phyloP scores from a whole-genome alignment of 1,139 yeast genomes.

The Scheffersomyces stambukii region DNA sequence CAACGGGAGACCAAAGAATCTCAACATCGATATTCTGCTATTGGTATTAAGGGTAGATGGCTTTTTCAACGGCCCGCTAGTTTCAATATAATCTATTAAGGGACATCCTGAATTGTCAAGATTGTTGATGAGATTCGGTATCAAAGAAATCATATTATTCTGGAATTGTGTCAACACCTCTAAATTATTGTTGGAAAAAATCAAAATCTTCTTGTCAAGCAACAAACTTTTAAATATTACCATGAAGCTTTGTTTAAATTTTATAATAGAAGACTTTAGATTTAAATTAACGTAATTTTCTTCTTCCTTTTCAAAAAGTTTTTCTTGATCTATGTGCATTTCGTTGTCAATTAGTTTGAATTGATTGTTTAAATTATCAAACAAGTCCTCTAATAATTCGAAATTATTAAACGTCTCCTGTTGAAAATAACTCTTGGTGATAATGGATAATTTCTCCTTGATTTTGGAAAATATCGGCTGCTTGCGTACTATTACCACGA shows the following conservation, averaged over 20 bases:
- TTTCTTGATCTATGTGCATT: conserved; percentile 11
- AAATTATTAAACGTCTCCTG: conserved; percentile 76
- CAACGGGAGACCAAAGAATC: conserved; percentile 84
- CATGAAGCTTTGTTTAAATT: conserved; percentile 59
- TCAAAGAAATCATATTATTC: conserved; percentile 64
- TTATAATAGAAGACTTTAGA: conserved; percentile 58
- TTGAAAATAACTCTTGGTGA: conserved; percentile 79
- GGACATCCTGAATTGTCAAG: conserved; percentile 83
- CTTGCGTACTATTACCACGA: conserved; percentile 74
- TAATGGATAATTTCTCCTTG: conserved; percentile 84
- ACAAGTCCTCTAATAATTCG: conserved; percentile 62
- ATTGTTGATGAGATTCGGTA: conserved; percentile 73
- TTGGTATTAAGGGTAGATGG: conserved; percentile 75
- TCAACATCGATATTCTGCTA: conserved; percentile 69
- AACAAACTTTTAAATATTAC: conserved; percentile 72
- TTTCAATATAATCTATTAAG: conserved; percentile 51
- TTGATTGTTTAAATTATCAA: conserved; percentile 58
- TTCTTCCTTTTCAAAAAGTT: conserved; percentile 27
- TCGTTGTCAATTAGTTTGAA: conserved; percentile 25
- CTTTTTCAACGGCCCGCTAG: conserved; percentile 45
- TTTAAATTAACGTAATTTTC: conserved; percentile 71
- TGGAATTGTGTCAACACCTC: conserved; percentile 78
- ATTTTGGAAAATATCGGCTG: conserved; percentile 87
- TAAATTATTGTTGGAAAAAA: conserved; percentile 73
- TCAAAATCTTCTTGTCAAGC: conserved; percentile 64